Evolutionary conservation across 2,329 filamentous ascomycete species (phyloP).

Genomic region (Beauveria sp.): DNA sequence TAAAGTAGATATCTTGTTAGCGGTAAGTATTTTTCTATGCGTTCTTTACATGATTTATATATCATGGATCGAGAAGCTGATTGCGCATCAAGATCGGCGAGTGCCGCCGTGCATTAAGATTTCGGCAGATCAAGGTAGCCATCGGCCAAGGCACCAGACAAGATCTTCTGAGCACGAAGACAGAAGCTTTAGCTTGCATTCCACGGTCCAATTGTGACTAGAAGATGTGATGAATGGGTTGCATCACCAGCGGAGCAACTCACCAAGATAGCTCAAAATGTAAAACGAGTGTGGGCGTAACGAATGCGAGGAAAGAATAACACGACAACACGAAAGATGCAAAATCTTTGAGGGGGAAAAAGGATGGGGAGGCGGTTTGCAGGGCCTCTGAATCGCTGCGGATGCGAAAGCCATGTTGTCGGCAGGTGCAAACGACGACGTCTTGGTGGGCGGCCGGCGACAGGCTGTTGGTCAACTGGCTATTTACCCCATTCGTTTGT

Average conservation of each 20-base stretch:
- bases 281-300: not conserved
- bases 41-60: not conserved
- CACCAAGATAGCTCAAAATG: slow-evolving; percentile 1
- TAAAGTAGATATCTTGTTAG: not conserved
- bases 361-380: not conserved
- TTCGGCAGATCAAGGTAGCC: not conserved
- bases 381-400: not conserved
- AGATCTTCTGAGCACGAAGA: not conserved
- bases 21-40: not conserved
- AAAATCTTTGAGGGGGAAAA: not conserved
- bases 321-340: not conserved
- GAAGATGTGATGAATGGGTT: not conserved
- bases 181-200: not conserved
- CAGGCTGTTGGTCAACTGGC: not conserved
- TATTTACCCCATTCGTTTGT: too few species aligned
- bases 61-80: not conserved
- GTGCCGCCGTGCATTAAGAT: too few species aligned
- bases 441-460: not conserved
- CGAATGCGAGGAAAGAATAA: not conserved
- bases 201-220: not conserved
- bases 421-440: not conserved
- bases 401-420: not conserved
- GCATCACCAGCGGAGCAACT: not conserved
- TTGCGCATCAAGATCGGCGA: not conserved
- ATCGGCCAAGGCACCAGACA: not conserved